Base-by-base conservation (phyloP, 2,329 filamentous ascomycete genomes). In the Penicillium sp. region DNA sequence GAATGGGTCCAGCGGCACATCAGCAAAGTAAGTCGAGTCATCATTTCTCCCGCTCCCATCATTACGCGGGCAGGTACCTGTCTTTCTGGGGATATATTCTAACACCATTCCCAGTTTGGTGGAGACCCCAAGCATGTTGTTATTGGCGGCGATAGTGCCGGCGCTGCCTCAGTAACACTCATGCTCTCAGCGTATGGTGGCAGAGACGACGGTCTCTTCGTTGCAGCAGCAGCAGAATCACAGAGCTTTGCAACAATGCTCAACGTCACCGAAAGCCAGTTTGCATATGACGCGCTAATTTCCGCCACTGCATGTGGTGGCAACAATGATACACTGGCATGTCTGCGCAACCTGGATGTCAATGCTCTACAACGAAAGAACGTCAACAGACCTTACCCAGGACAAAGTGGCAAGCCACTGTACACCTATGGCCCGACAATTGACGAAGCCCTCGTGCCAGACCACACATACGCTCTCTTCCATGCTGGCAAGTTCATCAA, bases 1-100 rank as follows among this genome's bases (percentile, higher is more conserved):
- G 65, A 85, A 52, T 90, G 87, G 87, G 79, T 88, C 1, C 78
- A 87, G 54, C 72, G 79, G 27, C 72, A 89, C 65, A 87, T 89
- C 35, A 55, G 60, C 42, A 63, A 72, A 55, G 75, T 77, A 63
- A 35, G 63, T 49, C 12, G 9, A 13, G 4, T 8, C 16, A 25
- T n/a, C 3, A 37, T 35, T 33, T 33, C 52, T 14, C 29, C 27
- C 27, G 5, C 16, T 13, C 29, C n/a, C n/a, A n/a, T n/a, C n/a
- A n/a, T n/a, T 38, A 2, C 19, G 11, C 22, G 27, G 11, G n/a
- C 14, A 16, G 16, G 22, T 27, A n/a, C n/a, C 30, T 30, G 14
- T 25, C 35, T 8, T 33, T 4, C 8, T 18, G 36, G 14, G 41
- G 25, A 27, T 30, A 10, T 13, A 2, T 2, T 29, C n/a, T 47